phyloP scores from a whole-genome alignment of 2,329 filamentous ascomycete genomes.

The Pezicula carpinea region DNA sequence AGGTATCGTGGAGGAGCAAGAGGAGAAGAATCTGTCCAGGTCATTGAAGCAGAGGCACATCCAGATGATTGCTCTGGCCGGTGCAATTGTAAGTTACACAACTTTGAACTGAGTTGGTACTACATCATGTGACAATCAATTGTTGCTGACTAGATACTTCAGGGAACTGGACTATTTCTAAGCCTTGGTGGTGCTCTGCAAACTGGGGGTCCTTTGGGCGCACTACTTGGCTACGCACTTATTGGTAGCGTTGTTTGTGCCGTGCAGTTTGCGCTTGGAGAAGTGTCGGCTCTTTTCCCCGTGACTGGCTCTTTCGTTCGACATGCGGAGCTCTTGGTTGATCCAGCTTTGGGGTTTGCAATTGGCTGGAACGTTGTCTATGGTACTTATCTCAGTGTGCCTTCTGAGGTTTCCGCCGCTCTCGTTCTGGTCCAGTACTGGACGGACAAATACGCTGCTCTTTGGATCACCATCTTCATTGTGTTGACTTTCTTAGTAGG shows the following conservation, averaged over 20 bases:
- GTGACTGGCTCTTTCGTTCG: constrained; percentile 45
- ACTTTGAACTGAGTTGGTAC: too few relatives aligned
- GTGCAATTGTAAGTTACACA: constrained; percentile 26
- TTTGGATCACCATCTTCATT: constrained; percentile 37
- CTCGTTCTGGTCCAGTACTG: constrained; percentile 60
- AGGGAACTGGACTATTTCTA: constrained; percentile 44
- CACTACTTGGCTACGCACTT: constrained; percentile 44
- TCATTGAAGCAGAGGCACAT: constrained; percentile 32
- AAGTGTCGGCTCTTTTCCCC: constrained; percentile 42
- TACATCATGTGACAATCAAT: not conserved
- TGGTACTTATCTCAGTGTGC: constrained; percentile 36
- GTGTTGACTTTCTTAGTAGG: constrained; percentile 30
- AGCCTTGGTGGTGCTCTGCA: constrained; percentile 44
- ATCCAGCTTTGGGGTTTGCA: constrained; percentile 43
- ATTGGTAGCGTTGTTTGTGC: constrained; percentile 43
- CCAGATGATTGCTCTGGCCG: constrained; percentile 35
- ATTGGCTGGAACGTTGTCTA: constrained; percentile 30
- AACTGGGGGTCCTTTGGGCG: constrained; percentile 43
- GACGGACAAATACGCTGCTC: constrained; percentile 48
- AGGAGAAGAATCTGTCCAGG: constrained; percentile 40
- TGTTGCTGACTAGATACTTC: constrained; percentile 15
- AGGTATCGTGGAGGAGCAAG: constrained; percentile 37
- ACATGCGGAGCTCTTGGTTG: constrained; percentile 43
- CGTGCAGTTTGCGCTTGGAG: constrained; percentile 44
- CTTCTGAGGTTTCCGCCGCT: constrained; percentile 58